A percentile compares a stretch with the other conserved stretches of the same genome.
Conservation (phyloP, 768 basidiomycete species). For the Kwoniella mangroviensis region DNA sequence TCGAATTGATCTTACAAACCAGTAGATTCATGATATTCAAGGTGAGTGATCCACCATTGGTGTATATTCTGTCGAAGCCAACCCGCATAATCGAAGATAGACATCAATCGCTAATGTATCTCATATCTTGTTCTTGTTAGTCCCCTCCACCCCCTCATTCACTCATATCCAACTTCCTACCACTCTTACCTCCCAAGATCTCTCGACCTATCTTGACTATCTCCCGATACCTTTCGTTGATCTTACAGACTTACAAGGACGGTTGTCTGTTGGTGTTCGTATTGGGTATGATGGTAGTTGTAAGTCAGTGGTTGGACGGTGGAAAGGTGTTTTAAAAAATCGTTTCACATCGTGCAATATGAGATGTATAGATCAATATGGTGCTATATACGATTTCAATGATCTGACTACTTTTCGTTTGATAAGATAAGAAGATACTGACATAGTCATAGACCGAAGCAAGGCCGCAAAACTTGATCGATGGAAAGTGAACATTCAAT, state of each 20-base stretch:
- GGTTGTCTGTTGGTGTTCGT: conserved; percentile 53
- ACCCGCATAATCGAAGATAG: no score
- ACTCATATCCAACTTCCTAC: conserved; percentile 53
- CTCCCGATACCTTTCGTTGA: conserved; percentile 50
- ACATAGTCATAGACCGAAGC: no score
- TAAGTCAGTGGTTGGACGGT: conserved; percentile 28
- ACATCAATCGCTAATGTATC: conserved; percentile 6
- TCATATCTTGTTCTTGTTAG: conserved; percentile 19
- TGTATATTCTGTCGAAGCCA: background rate
- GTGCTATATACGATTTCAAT: no score
- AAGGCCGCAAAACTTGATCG: no score
- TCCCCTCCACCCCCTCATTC: conserved; percentile 56
- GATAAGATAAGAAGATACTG: no score
- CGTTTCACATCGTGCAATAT: background rate
- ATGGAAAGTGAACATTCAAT: no score
- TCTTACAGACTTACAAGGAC: conserved; percentile 55
- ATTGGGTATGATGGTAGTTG: conserved; percentile 42
- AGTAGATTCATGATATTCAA: conserved; percentile 55
- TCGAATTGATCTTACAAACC: conserved; percentile 56
- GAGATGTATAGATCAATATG: background rate
- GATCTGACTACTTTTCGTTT: no score
- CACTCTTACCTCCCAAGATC: conserved; percentile 55
- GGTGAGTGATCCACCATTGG: conserved; percentile 31
- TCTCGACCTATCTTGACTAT: conserved; percentile 52
- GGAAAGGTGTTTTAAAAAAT: conserved; percentile 1